Conservation (phyloP, 352 stramenopile genomes). For the Pythium angustatum region DNA sequence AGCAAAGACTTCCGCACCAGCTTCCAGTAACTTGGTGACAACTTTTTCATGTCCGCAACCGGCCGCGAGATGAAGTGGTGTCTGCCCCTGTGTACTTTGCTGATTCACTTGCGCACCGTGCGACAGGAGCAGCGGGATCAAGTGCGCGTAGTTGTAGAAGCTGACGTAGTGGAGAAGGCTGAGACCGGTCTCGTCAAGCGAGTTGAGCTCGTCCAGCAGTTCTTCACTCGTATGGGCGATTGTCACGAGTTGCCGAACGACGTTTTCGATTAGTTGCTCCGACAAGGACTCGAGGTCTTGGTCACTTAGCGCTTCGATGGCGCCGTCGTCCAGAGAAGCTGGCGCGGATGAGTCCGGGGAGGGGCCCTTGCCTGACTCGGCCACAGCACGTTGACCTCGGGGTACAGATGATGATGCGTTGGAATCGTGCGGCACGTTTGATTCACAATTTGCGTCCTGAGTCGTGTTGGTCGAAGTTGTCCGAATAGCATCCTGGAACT, state of each 20-base stretch:
- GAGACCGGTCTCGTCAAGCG: slow-evolving; percentile 81
- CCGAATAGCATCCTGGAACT: slow-evolving; percentile 81
- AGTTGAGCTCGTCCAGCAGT: slow-evolving; percentile 85
- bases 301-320: slow-evolving; percentile 79
- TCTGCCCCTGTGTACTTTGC: slow-evolving; percentile 80
- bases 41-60: slow-evolving; percentile 73
- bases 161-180: slow-evolving; percentile 90
- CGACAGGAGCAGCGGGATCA: slow-evolving; percentile 76
- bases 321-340: slow-evolving; percentile 51
- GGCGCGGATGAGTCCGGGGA: neutral
- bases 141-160: slow-evolving; percentile 85
- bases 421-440: neutral
- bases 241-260: slow-evolving; percentile 80
- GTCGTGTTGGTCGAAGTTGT: slow-evolving; percentile 36
- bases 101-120: slow-evolving; percentile 86
- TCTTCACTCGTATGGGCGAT: slow-evolving; percentile 80
- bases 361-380: too few species aligned
- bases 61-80: slow-evolving; percentile 80
- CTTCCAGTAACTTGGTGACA: slow-evolving; percentile 62
- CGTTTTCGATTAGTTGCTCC: slow-evolving; percentile 79
- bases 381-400: neutral
- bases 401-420: neutral
- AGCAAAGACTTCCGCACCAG: slow-evolving; percentile 56
- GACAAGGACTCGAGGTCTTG: slow-evolving; percentile 77
- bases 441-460: neutral